These are phyloP conservation scores for Silene coronaria DNA, from an alignment of 179 eudicot species.

Conservation along the genomic window DNA sequence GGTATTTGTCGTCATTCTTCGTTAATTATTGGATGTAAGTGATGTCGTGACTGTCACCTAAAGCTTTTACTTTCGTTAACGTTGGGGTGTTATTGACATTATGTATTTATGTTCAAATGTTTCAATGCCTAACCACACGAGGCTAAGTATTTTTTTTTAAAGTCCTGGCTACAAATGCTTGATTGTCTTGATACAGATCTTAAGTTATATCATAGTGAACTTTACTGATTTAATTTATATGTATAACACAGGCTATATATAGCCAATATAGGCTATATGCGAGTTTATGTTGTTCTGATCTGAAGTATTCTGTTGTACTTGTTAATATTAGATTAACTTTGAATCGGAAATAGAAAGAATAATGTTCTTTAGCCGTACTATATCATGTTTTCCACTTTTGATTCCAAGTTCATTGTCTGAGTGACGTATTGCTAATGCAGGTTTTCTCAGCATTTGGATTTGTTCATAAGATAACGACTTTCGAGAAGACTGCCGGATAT, in stretches of 20 bases:
- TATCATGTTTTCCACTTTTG: not conserved
- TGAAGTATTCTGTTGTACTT: not conserved
- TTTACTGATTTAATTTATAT: not conserved
- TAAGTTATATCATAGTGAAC: not conserved
- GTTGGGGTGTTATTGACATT: not conserved
- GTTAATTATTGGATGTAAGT: not conserved
- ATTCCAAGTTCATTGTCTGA: not conserved
- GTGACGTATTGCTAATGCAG: constrained; percentile 40
- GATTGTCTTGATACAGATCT: not conserved
- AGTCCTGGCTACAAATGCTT: not conserved
- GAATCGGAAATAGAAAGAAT: not conserved
- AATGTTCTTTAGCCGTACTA: not conserved
- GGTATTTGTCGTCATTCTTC: not conserved
- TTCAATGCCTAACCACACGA: not conserved
- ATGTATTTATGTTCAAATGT: not conserved
- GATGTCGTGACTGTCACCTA: constrained; percentile 1
- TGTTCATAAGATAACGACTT: constrained; percentile 96
- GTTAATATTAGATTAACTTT: not conserved
- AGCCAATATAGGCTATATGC: not conserved
- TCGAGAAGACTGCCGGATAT: constrained; percentile 99
- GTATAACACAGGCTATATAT: not conserved
- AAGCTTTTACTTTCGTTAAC: not conserved
- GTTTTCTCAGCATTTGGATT: constrained; percentile 97
- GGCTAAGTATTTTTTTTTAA: not conserved
- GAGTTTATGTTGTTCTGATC: not conserved